These are phyloP conservation scores for Avena atlantica DNA, from an alignment of 176 grass and related monocot genomes.

Conservation along the genomic window DNA sequence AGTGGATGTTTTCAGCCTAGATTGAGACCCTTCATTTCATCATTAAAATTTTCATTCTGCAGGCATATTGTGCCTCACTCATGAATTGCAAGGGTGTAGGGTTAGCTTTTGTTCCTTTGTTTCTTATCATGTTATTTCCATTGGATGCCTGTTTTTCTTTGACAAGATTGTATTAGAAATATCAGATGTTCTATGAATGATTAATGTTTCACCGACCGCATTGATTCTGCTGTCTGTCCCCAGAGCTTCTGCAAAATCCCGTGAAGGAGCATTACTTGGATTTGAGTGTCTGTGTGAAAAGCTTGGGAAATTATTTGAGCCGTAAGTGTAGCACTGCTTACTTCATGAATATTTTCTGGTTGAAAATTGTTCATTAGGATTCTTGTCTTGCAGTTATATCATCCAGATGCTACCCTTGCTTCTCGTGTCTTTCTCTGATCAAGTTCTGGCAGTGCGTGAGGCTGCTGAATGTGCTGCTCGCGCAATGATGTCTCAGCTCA, in stretches of 20 bases:
- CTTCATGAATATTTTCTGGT: slow-evolving; percentile 34
- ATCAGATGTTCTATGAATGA: slow-evolving; percentile 4
- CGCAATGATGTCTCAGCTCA: slow-evolving; percentile 98
- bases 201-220: background rate
- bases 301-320: slow-evolving; percentile 94
- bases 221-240: slow-evolving; percentile 33
- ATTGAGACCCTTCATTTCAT: slow-evolving; percentile 15
- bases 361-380: slow-evolving; percentile 38
- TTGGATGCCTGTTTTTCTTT: background rate
- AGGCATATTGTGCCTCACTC: slow-evolving; percentile 4
- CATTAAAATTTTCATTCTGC: background rate
- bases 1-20: background rate
- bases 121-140: background rate
- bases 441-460: slow-evolving; percentile 96
- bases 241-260: slow-evolving; percentile 92
- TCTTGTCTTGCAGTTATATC: slow-evolving; percentile 82
- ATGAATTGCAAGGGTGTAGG: slow-evolving; percentile 15
- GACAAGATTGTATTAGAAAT: slow-evolving; percentile 25
- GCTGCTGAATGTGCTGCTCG: slow-evolving; percentile 99
- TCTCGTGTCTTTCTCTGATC: slow-evolving; percentile 97
- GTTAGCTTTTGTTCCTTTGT: background rate
- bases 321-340: slow-evolving; percentile 67
- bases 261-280: slow-evolving; percentile 97
- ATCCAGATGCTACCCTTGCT: slow-evolving; percentile 96
- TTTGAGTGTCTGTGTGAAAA: slow-evolving; percentile 99